Evolutionary conservation across 1,284 basidiomycete species (phyloP).

Genomic region (Apiotrichum sp.): DNA sequence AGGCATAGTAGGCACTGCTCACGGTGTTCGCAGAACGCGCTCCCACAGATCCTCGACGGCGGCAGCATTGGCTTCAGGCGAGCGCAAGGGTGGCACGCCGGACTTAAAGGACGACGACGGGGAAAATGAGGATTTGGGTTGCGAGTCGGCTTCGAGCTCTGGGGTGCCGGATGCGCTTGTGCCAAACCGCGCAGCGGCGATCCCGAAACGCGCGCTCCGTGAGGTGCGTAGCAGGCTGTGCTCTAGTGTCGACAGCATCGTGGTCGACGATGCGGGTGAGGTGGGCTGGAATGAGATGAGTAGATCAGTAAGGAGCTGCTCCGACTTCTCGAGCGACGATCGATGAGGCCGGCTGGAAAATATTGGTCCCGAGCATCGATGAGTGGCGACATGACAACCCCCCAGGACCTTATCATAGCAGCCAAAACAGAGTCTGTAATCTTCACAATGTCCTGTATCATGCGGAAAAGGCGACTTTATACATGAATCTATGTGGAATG

Average conservation of each 20-base stretch:
- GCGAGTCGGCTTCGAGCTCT: neutral
- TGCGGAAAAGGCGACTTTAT: no score
- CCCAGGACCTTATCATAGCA: no score
- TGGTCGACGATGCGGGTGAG: neutral
- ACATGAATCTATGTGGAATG: no score
- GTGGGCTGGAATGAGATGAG: neutral
- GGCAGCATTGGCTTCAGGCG: neutral
- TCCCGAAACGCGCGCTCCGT: neutral
- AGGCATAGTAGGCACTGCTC: neutral
- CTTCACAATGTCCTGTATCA: no score
- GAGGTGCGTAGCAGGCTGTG: neutral
- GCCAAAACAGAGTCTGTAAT: no score
- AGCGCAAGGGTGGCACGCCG: neutral
- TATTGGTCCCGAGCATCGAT: no score
- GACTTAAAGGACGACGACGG: neutral
- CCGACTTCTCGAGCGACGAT: no score
- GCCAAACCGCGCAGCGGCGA: neutral
- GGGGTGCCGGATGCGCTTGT: neutral
- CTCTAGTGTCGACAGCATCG: neutral
- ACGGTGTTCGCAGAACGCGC: slow-evolving; percentile 14
- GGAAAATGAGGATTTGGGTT: neutral
- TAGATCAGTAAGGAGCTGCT: neutral
- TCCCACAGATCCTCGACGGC: slow-evolving; percentile 12
- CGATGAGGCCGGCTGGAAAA: no score
- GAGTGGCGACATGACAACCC: no score